Percentiles rank a stretch among this genome's conserved stretches.
Evolutionary conservation across 495 filamentous ascomycete genomes (phyloP).

Genomic region (Hypoxylon crocopeplum): DNA sequence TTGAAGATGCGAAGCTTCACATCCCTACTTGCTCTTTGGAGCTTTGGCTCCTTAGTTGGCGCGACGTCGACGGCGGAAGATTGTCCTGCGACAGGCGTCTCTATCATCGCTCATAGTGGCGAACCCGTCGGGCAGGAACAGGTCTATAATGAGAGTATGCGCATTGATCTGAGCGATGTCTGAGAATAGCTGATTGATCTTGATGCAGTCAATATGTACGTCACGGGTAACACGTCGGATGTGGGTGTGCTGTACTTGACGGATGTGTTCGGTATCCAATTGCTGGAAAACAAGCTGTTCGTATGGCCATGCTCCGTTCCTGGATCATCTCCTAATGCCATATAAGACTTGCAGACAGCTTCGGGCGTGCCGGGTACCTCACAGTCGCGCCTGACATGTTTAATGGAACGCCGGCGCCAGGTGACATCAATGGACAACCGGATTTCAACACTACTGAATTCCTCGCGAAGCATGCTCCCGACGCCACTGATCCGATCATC

Average conservation of each 20-base stretch:
- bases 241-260: constrained; percentile 60
- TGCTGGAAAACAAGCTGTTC: constrained; percentile 68
- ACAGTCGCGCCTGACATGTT: constrained; percentile 79
- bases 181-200: background rate
- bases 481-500: constrained; percentile 68
- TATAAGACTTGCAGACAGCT: constrained; percentile 70
- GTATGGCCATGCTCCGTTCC: constrained; percentile 5
- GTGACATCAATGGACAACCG: constrained; percentile 56
- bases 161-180: background rate
- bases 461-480: constrained; percentile 58
- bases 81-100: constrained; percentile 29
- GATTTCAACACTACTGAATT: constrained; percentile 64
- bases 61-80: constrained; percentile 11
- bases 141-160: constrained; percentile 40
- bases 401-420: constrained; percentile 60
- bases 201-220: constrained; percentile 47
- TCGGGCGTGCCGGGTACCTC: constrained; percentile 77
- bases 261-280: constrained; percentile 67
- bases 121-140: constrained; percentile 41
- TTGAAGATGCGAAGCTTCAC: constrained; percentile 28
- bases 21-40: constrained; percentile 29
- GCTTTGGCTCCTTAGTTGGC: constrained; percentile 17
- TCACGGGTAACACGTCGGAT: constrained; percentile 47
- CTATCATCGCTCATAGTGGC: constrained; percentile 44
- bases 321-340: background rate